Percentiles rank a stretch among this genome's conserved stretches.
These are phyloP conservation scores for Bruguiera sexangula DNA, from an alignment of 345 rosid genomes.

Conservation along the genomic window DNA sequence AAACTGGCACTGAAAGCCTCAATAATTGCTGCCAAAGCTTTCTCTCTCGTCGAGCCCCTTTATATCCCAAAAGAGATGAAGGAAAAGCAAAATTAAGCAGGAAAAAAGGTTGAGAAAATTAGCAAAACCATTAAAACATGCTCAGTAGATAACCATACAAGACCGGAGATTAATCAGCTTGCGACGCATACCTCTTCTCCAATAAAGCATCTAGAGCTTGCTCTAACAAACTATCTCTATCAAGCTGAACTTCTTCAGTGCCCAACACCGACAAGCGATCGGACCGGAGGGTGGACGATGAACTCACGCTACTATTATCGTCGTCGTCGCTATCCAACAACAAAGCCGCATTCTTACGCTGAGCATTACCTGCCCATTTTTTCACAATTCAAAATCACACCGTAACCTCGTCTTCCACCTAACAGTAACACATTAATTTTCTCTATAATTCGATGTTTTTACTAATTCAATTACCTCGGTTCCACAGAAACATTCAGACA, in stretches of 20 bases:
- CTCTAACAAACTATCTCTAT: constrained; percentile 63
- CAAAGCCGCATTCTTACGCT: constrained; percentile 47
- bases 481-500: too few relatives aligned
- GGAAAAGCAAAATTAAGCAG: neutral
- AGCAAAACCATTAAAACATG: neutral
- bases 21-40: constrained; percentile 58
- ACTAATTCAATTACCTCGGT: too few relatives aligned
- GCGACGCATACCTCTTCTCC: constrained; percentile 54
- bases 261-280: constrained; percentile 49
- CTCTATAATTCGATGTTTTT: neutral
- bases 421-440: constrained; percentile 3
- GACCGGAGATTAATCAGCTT: neutral
- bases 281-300: constrained; percentile 61
- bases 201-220: constrained; percentile 79
- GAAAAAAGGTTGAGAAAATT: neutral
- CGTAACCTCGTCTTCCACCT: neutral
- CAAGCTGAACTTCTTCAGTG: constrained; percentile 56
- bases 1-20: constrained; percentile 66
- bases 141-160: neutral
- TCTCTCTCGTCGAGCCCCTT: constrained; percentile 88
- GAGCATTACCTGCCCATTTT: constrained; percentile 43
- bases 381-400: neutral
- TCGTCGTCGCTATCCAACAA: constrained; percentile 80
- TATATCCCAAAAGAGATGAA: constrained; percentile 14
- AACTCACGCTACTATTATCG: constrained; percentile 72